Evolutionary conservation across 192 early-diverging fungal genomes (phyloP), one percentile per base, ranked within the genome.

Genomic region (Phlyctochytrium arcticum): DNA sequence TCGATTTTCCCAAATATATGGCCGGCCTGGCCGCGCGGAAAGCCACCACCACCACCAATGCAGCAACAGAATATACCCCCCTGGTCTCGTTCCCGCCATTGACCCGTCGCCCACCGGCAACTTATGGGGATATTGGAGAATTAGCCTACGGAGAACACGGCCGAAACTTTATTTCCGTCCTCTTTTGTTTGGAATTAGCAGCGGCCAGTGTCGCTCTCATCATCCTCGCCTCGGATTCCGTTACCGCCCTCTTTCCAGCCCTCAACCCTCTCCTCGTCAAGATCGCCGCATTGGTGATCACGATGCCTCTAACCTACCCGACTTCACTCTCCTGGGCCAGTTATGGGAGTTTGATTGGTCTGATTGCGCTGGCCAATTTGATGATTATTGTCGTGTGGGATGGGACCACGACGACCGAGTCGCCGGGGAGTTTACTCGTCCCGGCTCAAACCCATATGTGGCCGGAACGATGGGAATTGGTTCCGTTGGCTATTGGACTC

Each of bases 381-480:
- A 72, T 86, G 7, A 21, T 51, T 7, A 80, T 90, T 35, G 55
- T 90, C 15, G 29, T 85, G 23, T 80, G 64, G 39, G 80, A 89
- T 63, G 88, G 88, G 30, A 33, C 83, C 1, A 58, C 68, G 5
- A 87, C 73, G 33, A 19, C 21, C 9, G 48, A 36, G 6, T 49
- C 61, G 7, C 88, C 88, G 10, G 88, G 88, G 27, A 84, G 80
- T 30, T 51, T 90, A 12, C 60, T 60, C 51, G 69, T 80, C 30
- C 80, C 78, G 5, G 78, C 80, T 39, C 54, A 72, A 8, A 89
- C 88, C 30, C 36, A 63, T 1, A 23, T 87, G 36, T 74, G 64
- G 61, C 88, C 87, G 36, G 19, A 36, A 6, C 69, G 70, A 46
- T 80, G 67, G 75, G 69, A 54, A 21, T 48, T 57, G 6, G 69